Conservation (phyloP, 495 filamentous ascomycete genomes). For the Neurospora pannonica region DNA sequence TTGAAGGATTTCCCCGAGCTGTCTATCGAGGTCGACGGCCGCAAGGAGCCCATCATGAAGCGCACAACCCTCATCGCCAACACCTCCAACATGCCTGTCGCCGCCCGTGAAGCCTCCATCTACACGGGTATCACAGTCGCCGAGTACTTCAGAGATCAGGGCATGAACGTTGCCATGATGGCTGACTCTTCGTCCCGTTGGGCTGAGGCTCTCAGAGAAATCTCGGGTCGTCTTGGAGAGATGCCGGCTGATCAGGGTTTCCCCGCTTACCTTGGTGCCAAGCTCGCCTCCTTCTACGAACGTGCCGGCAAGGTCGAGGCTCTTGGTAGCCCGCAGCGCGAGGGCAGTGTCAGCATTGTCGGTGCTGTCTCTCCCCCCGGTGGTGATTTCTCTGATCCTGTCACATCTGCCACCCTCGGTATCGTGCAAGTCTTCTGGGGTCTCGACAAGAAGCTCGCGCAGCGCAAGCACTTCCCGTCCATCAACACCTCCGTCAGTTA, state of each 20-base stretch:
- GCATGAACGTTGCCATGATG: slow-evolving; percentile 99
- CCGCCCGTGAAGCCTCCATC: slow-evolving; percentile 96
- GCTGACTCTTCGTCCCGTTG: slow-evolving; percentile 97
- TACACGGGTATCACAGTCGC: slow-evolving; percentile 98
- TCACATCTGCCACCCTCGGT: slow-evolving; percentile 86
- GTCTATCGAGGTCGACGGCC: slow-evolving; percentile 79
- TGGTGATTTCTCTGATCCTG: slow-evolving; percentile 98
- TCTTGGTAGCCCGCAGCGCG: slow-evolving; percentile 78
- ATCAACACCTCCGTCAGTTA: slow-evolving; percentile 95
- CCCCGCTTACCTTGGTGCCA: slow-evolving; percentile 93
- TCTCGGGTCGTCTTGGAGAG: slow-evolving; percentile 96
- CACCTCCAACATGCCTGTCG: slow-evolving; percentile 99
- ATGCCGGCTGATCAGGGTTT: slow-evolving; percentile 99
- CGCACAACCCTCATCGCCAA: slow-evolving; percentile 97
- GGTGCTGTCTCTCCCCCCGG: slow-evolving; percentile 94
- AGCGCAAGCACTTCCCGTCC: slow-evolving; percentile 98
- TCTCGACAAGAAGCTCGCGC: slow-evolving; percentile 97
- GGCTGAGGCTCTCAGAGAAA: slow-evolving; percentile 97
- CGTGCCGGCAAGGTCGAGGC: slow-evolving; percentile 81
- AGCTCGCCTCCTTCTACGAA: slow-evolving; percentile 98
- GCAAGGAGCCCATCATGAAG: slow-evolving; percentile 99
- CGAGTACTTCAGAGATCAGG: slow-evolving; percentile 98
- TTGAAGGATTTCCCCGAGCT: slow-evolving; percentile 99
- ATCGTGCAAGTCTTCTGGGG: slow-evolving; percentile 99
- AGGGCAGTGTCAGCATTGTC: slow-evolving; percentile 93